Conservation (phyloP, 495 filamentous ascomycete genomes). For the Aspergillus asperescens region DNA sequence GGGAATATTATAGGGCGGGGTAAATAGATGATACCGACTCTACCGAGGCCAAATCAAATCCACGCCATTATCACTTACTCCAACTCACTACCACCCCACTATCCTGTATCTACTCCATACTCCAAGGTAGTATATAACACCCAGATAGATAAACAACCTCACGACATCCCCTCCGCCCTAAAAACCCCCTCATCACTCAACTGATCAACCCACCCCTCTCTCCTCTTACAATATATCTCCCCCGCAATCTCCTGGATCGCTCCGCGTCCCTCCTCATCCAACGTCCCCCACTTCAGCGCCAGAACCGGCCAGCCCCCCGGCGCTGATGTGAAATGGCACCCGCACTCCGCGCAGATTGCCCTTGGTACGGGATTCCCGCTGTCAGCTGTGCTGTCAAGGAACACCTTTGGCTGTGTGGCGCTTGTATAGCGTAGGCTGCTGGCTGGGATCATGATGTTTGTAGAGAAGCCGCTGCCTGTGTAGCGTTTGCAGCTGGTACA, state of each 20-base stretch:
- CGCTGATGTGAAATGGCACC: slow-evolving; percentile 19
- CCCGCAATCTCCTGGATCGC: slow-evolving; percentile 8
- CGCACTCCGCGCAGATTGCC: slow-evolving; percentile 28
- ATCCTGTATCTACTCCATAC: too few relatives aligned
- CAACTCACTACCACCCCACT: too few relatives aligned
- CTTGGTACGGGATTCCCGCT: slow-evolving; percentile 12
- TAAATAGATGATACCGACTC: too few relatives aligned
- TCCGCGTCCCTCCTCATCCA: slow-evolving; percentile 19
- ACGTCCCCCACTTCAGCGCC: slow-evolving; percentile 24
- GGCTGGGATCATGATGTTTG: slow-evolving; percentile 24
- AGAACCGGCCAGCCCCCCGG: slow-evolving; percentile 3
- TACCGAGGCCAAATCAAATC: too few relatives aligned
- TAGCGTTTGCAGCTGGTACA: slow-evolving; percentile 30
- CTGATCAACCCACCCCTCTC: slow-evolving; percentile 21
- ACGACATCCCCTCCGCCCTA: neutral
- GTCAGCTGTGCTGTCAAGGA: slow-evolving; percentile 13
- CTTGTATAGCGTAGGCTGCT: slow-evolving; percentile 15
- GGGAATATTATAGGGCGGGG: too few relatives aligned
- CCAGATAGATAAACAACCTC: neutral
- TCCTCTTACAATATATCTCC: slow-evolving; percentile 24
- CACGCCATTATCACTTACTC: too few relatives aligned
- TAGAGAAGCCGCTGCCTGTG: slow-evolving; percentile 26
- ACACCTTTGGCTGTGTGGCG: slow-evolving; percentile 21
- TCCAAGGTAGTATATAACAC: too few relatives aligned
- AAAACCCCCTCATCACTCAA: slow-evolving; percentile 5